Evolutionary conservation across 2,329 filamentous ascomycete species (phyloP), one percentile per base, ranked within the genome.

Genomic region (Paraphoma chrysanthemicola): DNA sequence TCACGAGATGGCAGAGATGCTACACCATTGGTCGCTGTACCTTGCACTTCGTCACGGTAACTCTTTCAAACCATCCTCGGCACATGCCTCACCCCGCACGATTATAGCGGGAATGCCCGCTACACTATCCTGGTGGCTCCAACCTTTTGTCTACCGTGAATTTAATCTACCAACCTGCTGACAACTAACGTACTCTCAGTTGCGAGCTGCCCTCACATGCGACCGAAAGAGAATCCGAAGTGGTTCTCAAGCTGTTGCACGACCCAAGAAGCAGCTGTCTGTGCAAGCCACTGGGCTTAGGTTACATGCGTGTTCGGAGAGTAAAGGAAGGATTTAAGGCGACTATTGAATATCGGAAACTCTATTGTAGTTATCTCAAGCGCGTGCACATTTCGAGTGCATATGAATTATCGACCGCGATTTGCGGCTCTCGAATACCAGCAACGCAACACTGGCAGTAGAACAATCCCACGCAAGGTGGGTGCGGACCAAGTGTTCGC

Each of bases 401-500:
- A 36, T 36, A 6, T 36, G 33, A 36, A 36, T 5, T 23, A 23
- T 23, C 23, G 23, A 23, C 23, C 23, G 23, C 23, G 23, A 23
- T 23, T 23, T 23, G 23, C 23, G 23, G 23, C 23, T 23, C 23
- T 23, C 23, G 23, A 23, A 23, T 5, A 23, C 23, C 23, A 23
- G 23, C 5, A 36, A 36, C 33, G 14, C 33, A 10, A 14, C 33
- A 36, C 33, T 36, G 33, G 10, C 7, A 2, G 14, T 36, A 6
- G 23, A 23, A 36, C 33, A 14, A 36, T 14, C 9, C 33, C 14
- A 10, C 33, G 14, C 14, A 36, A n/a, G n/a, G 36, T 28, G 28
- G 33, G 48, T 39, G 29, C 9, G n/a, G 41, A 44, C 39, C 48
- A 51, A 29, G 48, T 17, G 48, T 51, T 51, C 42, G 9, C 42